Base-by-base conservation (phyloP, 2,329 filamentous ascomycete species). In the Bipolaris gigantea region DNA sequence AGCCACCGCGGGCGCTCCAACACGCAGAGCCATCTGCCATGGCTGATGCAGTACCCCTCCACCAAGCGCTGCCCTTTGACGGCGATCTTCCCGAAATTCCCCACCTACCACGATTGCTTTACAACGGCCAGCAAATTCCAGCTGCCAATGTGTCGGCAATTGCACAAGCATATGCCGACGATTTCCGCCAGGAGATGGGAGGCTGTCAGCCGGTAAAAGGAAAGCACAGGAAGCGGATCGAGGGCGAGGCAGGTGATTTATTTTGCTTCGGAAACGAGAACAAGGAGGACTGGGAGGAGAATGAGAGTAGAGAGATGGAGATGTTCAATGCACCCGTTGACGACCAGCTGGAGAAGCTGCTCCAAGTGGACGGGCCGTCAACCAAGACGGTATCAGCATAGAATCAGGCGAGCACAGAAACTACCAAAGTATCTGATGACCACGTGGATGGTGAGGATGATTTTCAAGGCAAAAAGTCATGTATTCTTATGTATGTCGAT, bases 181-280 rank as follows among this genome's bases (percentile, higher is more conserved):
- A 77, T 13, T 93, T 94, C 67, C 82, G 85, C 39, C 73, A 75
- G 47, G 76, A 83, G 3, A 81, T 90, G 13, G 91, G 91, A n/a
- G 83, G 83, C 0, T 96, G 91, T 65, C 70, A 71, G 21, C 71
- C 75, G 8, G 68, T 68, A 23, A 69, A 65, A 51, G 66, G 65
- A 5, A 70, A 66, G 61, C 65, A 72, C 62, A 64, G 69, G 46
- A 63, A 67, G 66, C 45, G 66, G 56, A 39, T 67, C 30, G 61
- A 74, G n/a, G 71, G 73, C 23, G 77, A 76, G 35, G 79, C 83
- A 1, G 74, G 76, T 27, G 86, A 90, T 67, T 73, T 92, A 44
- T 92, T 92, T 69, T 92, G 89, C 65, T 75, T 78, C 45, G 70
- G 73, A 23, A 74, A 76, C 13, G 74, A 73, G 45, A 63, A 62